Base-by-base conservation (phyloP, 2,329 filamentous ascomycete species). In the Albophoma yamanashiensis region DNA sequence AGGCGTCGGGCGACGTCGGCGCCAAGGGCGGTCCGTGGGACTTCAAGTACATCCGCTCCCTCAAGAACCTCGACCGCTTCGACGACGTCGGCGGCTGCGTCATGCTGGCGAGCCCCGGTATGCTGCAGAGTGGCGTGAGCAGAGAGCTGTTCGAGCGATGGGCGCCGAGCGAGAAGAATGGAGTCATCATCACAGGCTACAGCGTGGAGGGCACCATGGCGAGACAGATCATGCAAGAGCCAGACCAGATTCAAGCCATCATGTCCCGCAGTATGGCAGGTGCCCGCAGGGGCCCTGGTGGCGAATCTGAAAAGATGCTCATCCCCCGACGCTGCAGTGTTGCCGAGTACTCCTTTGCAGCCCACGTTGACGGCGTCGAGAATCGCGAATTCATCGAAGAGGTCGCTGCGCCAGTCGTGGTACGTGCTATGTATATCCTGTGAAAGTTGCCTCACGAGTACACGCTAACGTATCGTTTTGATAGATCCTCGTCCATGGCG, bases 181-280 rank as follows among this genome's bases (percentile, higher is more conserved):
- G 93, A n/a, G 91, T 99, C 52, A 89, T 99, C 67, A 96, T 99
- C 73, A 99, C 94, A 0, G 94, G 94, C 71, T 99, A 99, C 76
- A 97, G 92, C 62, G 93, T 99, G 9, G 94, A 99, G 74, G 94
- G 94, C 7, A 99, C 94, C 0, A 97, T 99, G 93, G 94, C 92
- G 4, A 93, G 96, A 74, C 87, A 94, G 67, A 90, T 99, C 63
- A 88, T 97, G 76, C 91, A 93, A 65, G 94, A 97, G 71, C 94
- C 94, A 0, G 92, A 97, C 62, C 88, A 92, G 68, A 97, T 99
- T 61, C 92, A 92, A 62, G 93, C 93, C 0, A 89, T 97, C 68
- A 97, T 96, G 87, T 91, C 87, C 50, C 81, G 89, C 60, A 85
- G 84, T 67, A 81, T 82, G 38, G 86, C 83, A 0, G 84, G 82